phyloP scores from a whole-genome alignment of 139 green algal genomes.

The Tetradesmus lagerheimii region DNA sequence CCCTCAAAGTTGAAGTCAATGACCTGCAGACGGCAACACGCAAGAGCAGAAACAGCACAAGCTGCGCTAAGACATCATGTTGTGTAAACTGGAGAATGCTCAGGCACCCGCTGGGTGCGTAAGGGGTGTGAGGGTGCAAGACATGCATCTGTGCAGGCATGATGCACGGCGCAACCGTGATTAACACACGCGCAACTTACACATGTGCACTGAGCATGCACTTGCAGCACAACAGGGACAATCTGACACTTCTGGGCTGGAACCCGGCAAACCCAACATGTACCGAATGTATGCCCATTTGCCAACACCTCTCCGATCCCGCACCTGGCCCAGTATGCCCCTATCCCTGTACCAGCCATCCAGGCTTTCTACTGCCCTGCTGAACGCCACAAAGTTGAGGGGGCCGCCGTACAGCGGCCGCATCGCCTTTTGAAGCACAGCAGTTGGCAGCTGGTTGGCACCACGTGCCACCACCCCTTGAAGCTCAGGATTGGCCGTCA shows the following conservation, averaged over 20 bases:
- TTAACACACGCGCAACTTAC: too few relatives aligned
- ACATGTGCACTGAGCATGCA: too few relatives aligned
- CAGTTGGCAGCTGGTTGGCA: conserved; percentile 83
- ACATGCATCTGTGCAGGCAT: too few relatives aligned
- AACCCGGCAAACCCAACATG: too few relatives aligned
- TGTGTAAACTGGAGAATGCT: too few relatives aligned
- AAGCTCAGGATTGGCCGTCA: conserved; percentile 85
- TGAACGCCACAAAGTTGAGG: conserved; percentile 84
- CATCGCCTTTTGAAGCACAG: conserved; percentile 89
- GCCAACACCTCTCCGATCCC: background rate
- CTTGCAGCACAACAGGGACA: too few relatives aligned
- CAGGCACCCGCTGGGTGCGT: background rate
- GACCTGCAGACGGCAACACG: conserved; percentile 35
- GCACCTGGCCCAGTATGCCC: conserved; percentile 91
- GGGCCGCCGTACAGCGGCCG: conserved; percentile 79
- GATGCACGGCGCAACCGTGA: too few relatives aligned
- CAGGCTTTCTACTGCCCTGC: conserved; percentile 74
- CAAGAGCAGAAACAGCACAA: background rate
- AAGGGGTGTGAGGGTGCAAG: too few relatives aligned
- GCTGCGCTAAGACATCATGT: too few relatives aligned
- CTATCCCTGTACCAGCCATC: conserved; percentile 91
- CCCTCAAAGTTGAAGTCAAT: conserved; percentile 59
- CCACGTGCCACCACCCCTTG: conserved; percentile 80
- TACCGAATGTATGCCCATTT: too few relatives aligned
- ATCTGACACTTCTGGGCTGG: too few relatives aligned